Base-by-base conservation (phyloP, 2,329 filamentous ascomycete genomes). In the Colletotrichum sp. region DNA sequence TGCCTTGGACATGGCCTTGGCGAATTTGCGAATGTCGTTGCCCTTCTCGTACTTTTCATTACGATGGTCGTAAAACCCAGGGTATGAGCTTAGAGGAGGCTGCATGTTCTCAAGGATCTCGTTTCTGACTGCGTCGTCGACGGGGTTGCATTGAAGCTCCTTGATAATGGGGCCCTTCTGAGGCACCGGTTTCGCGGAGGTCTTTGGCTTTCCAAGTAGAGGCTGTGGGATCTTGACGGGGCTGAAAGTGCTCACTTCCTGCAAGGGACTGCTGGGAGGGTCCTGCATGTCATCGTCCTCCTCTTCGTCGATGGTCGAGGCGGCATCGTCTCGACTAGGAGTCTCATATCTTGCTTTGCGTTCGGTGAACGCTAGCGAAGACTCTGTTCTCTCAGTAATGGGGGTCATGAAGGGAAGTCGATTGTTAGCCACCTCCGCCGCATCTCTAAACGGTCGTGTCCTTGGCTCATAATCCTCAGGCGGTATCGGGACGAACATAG, bases 351-450 rank as follows among this genome's bases (percentile, higher is more conserved):
- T 75, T 65, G 66, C 72, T 73, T 61, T 77, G n/a, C 72, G 72
- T 48, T 74, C 77, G 39, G 77, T 78, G 60, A 78, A 71, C 65
- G 78, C 93, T 7, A 99, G 86, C 1, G 96, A 98, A 13, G 93
- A 94, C 84, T 99, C 97, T 0, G 97, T 99, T 80, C 95, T 93
- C 84, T 99, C 97, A 2, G 97, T 96, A 79, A 99, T 99, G 2
- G 97, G 97, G 0, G 97, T 99, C 97, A 99, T 99, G 83, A 99
- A 99, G 4, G 96, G 97, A 12, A 99, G 89, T 71, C 96, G 93
- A 84, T 96, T 98, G 81, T 98, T 98, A 75, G 96, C 95, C 84
- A 93, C 90, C 83, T 96, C 91, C 43, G 87, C 90, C 81, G 95
- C 92, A 84, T 98, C 95, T 82, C 96, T 93, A 89, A 94, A 98